phyloP scores from a whole-genome alignment of 2,329 filamentous ascomycete species.

The Clarireedia sp. region DNA sequence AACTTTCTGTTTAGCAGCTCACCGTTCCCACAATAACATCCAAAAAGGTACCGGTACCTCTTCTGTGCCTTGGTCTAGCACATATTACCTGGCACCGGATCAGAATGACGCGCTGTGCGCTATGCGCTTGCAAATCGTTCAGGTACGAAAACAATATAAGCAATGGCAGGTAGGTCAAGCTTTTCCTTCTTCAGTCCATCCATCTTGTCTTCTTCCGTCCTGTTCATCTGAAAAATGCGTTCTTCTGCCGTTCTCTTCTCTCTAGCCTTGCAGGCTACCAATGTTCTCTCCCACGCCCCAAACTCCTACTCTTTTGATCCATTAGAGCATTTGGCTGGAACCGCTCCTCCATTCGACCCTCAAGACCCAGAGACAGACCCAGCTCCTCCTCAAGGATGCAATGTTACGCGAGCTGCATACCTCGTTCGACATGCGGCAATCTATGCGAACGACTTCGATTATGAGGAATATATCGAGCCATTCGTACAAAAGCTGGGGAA shows the following conservation, averaged over 20 bases:
- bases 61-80: slow-evolving; percentile 5
- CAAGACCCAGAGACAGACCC: slow-evolving; percentile 39
- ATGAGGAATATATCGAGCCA: slow-evolving; percentile 42
- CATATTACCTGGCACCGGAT: neutral
- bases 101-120: neutral
- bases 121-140: neutral
- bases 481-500: slow-evolving; percentile 42
- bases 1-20: neutral
- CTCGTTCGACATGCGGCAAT: slow-evolving; percentile 44
- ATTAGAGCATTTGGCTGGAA: slow-evolving; percentile 41
- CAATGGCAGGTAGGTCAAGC: neutral
- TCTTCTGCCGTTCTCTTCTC: slow-evolving; percentile 3
- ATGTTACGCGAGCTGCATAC: slow-evolving; percentile 41
- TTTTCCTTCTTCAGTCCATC: neutral
- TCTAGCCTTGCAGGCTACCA: neutral
- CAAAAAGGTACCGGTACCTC: neutral
- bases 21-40: neutral
- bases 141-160: slow-evolving; percentile 4
- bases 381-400: slow-evolving; percentile 41
- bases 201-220: neutral
- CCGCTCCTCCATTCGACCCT: slow-evolving; percentile 42
- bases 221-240: slow-evolving; percentile 1
- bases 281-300: neutral
- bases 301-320: slow-evolving; percentile 34
- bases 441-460: slow-evolving; percentile 45